Evolutionary conservation across 2,329 filamentous ascomycete species (phyloP), one percentile per base, ranked within the genome.

Genomic region (Amauroascus verrucosus): DNA sequence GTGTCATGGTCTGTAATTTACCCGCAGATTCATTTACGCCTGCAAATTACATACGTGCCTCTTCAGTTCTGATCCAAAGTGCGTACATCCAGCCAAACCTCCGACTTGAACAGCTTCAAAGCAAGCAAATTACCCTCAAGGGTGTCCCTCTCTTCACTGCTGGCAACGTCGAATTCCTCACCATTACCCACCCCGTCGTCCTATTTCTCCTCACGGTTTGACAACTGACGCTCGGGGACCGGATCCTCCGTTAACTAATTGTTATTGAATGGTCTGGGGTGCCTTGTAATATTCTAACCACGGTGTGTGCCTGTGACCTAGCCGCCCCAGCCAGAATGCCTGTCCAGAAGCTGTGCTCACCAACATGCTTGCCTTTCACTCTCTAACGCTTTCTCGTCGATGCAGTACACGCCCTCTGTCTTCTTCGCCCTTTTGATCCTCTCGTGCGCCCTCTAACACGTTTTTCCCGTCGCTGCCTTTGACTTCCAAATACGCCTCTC

Each of bases 291-390:
- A 38, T 24, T 30, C 16, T 2, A 28, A 28, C 50, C 50, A 52
- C 40, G 50, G 50, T 52, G 30, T 28, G 41, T 52, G 50, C 40
- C 40, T 52, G 50, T 52, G 50, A 52, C 41, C 50, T 52, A 52
- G 50, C 50, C 50, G 50, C 50, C 41, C 50, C 50, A 46, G 50
- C 30, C 40, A 38, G 50, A 43, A 52, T 52, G 50, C 50, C 18
- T 52, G 28, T 52, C 50, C 50, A 46, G 32, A 35, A 52, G 50
- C 50, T 52, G 49, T 51, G 26, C 26, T 45, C 26, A 13, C 40
- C 13, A 51, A 14, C 26, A 46, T 52, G 50, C 50, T 46, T 52
- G 38, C 40, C 14, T 33, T n/a, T 20, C 14, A 32, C 22, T 28
- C 46, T 18, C 20, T 37, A 48, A 37, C 46, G 11, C 33, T 38